A percentile compares a stretch with the other conserved stretches of the same genome.
Evolutionary conservation across 2,329 filamentous ascomycete genomes (phyloP).

Genomic region (Trichothecium sympodiale): DNA sequence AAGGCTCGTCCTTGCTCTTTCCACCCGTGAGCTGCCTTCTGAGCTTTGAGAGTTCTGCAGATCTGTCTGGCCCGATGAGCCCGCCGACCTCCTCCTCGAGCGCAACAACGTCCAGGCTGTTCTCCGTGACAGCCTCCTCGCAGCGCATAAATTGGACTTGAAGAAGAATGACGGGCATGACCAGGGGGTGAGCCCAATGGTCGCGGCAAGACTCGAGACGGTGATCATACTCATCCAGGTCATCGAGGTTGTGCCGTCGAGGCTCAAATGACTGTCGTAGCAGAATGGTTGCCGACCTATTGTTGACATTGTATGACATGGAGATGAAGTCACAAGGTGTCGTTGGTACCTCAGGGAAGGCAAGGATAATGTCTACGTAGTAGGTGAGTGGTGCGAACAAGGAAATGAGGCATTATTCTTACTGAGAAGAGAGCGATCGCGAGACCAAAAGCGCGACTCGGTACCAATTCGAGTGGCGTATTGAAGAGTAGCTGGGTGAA

Average conservation of each 20-base stretch:
- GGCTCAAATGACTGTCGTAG: slow-evolving; percentile 32
- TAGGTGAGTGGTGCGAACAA: neutral
- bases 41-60: slow-evolving; percentile 1
- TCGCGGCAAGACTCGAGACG: slow-evolving; percentile 30
- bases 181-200: slow-evolving; percentile 34
- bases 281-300: slow-evolving; percentile 26
- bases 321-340: slow-evolving; percentile 36
- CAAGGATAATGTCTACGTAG: slow-evolving; percentile 28
- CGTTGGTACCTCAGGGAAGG: slow-evolving; percentile 31
- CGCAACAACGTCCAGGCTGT: slow-evolving; percentile 27
- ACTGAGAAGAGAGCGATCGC: slow-evolving; percentile 23
- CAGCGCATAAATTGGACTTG: slow-evolving; percentile 34
- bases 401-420: neutral
- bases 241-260: slow-evolving; percentile 26
- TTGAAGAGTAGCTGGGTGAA: slow-evolving; percentile 27
- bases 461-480: slow-evolving; percentile 26
- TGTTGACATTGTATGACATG: slow-evolving; percentile 30
- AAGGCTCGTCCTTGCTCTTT: slow-evolving; percentile 14
- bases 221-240: slow-evolving; percentile 33
- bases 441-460: slow-evolving; percentile 28
- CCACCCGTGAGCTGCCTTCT: slow-evolving; percentile 12
- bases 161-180: slow-evolving; percentile 32
- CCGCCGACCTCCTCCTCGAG: slow-evolving; percentile 29
- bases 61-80: slow-evolving; percentile 21
- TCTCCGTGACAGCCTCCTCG: slow-evolving; percentile 31